Evolutionary conservation across 306 rosid species (phyloP), one percentile per base, ranked within the genome.

Genomic region (Gastrolobium villosum): DNA sequence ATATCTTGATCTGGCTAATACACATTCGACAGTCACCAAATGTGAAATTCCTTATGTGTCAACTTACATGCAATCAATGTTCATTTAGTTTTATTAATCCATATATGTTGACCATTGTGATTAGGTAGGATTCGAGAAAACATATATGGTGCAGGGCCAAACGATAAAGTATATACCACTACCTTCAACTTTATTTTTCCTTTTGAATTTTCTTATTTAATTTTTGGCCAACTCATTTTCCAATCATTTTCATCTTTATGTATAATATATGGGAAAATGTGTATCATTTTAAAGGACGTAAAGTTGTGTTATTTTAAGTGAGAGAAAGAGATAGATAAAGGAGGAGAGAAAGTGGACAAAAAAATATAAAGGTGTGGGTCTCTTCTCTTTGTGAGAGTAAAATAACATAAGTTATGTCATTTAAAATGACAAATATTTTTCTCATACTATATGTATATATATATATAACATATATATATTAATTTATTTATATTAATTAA

Each of bases 31-130:
- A 70, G 28, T 60, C 80, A 78, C 67, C 52, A 5, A 72, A 79
- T 10, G 85, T 85, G 88, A 76, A 78, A 72, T 54, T 79, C 57
- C 82, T 74, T 57, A 79, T 56, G 80, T 80, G 89, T 73, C 84
- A 79, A 53, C 83, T 77, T 65, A 26, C 82, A 78, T 68, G 84
- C 78, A 85, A 48, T 72, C 76, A 69, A 2, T 73, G 72, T 34
- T 53, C 55, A 54, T 49, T 31, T 5, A 43, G 0, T 13, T 57
- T 85, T 54, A 68, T 45, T 5, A 32, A 79, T 28, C 59, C 40
- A 72, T 60, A 31, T 28, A 62, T 14, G 57, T 73, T 78, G 69
- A 82, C 82, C 41, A 75, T 71, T 64, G 71, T 10, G 82, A 71
- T 79, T 72, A 56, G 82, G 78, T 82, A 40, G 44, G 54, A 69